Percentiles rank a stretch among this genome's conserved stretches.
phyloP scores from a whole-genome alignment of 352 stramenopile species.

The Halophytophthora polymorphica region DNA sequence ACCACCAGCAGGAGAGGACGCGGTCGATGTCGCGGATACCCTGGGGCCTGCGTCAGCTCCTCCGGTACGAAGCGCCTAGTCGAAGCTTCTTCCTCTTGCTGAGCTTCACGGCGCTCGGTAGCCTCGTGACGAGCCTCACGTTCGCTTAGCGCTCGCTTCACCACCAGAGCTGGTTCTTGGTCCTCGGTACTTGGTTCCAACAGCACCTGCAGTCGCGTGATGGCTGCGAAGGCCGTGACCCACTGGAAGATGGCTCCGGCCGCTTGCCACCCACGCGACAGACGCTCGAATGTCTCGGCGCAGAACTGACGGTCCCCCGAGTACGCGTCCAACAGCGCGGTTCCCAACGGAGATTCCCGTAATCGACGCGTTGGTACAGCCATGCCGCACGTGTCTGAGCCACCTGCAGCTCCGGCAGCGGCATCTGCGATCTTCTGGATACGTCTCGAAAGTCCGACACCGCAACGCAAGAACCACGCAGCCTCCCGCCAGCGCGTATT shows the following conservation, averaged over 20 bases:
- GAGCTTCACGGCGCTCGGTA: conserved; percentile 30
- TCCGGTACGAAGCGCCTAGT: conserved; percentile 61
- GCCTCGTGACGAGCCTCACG: conserved; percentile 45
- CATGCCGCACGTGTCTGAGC: conserved; percentile 15
- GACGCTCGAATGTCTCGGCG: conserved; percentile 38
- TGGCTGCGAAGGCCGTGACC: conserved; percentile 39
- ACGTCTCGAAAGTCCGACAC: conserved; percentile 38
- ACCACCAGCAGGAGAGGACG: conserved; percentile 70
- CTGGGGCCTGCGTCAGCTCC: conserved; percentile 32
- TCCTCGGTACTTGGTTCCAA: conserved; percentile 10
- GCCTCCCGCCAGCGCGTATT: conserved; percentile 62
- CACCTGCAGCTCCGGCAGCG: conserved; percentile 24
- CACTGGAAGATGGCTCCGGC: conserved; percentile 58
- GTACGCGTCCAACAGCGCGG: conserved; percentile 44
- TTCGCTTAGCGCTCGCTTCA: conserved; percentile 27
- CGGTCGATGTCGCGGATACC: conserved; percentile 32
- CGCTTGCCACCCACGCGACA: conserved; percentile 47
- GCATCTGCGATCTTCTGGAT: conserved; percentile 53
- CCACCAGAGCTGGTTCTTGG: conserved; percentile 28
- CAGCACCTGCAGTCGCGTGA: conserved; percentile 50
- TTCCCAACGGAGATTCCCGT: conserved; percentile 31
- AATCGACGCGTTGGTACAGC: conserved; percentile 30
- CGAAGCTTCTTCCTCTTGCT: conserved; percentile 34
- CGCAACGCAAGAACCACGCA: conserved; percentile 48
- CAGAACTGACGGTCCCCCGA: conserved; percentile 46